phyloP scores from a whole-genome alignment of 2,329 filamentous ascomycete genomes.

The Colletotrichum tabaci region DNA sequence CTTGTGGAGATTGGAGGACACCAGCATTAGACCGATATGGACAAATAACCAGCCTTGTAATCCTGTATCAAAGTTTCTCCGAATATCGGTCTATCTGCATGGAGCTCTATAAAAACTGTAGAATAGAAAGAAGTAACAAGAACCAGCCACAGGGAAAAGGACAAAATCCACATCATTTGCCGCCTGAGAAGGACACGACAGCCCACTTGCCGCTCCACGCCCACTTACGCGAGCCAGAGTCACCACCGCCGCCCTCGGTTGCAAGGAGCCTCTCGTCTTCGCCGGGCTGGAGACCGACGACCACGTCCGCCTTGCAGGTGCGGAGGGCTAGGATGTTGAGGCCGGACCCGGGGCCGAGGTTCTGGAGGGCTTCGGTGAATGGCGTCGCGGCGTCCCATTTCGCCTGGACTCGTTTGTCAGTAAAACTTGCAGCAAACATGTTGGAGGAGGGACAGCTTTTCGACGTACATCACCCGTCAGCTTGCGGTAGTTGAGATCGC shows the following conservation, averaged over 20 bases:
- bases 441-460: slow-evolving; percentile 51
- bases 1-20: background rate
- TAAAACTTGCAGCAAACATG: too few species aligned
- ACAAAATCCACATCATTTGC: slow-evolving; percentile 35
- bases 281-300: slow-evolving; percentile 87
- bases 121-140: background rate
- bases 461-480: slow-evolving; percentile 82
- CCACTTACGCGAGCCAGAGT: slow-evolving; percentile 83
- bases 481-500: slow-evolving; percentile 97
- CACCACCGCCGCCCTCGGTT: slow-evolving; percentile 78
- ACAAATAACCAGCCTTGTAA: background rate
- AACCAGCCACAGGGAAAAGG: background rate
- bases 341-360: slow-evolving; percentile 85
- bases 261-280: slow-evolving; percentile 85
- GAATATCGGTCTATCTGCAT: slow-evolving; percentile 9
- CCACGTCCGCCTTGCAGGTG: slow-evolving; percentile 97
- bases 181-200: slow-evolving; percentile 82
- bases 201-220: slow-evolving; percentile 98
- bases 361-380: slow-evolving; percentile 87
- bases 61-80: background rate
- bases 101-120: slow-evolving; percentile 6
- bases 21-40: background rate
- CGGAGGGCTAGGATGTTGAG: slow-evolving; percentile 88
- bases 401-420: slow-evolving; percentile 61
- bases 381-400: slow-evolving; percentile 90